Percentiles rank a stretch among this genome's conserved stretches.
These are phyloP conservation scores for Glycine latifolia DNA, from an alignment of 306 rosid genomes.

Conservation along the genomic window DNA sequence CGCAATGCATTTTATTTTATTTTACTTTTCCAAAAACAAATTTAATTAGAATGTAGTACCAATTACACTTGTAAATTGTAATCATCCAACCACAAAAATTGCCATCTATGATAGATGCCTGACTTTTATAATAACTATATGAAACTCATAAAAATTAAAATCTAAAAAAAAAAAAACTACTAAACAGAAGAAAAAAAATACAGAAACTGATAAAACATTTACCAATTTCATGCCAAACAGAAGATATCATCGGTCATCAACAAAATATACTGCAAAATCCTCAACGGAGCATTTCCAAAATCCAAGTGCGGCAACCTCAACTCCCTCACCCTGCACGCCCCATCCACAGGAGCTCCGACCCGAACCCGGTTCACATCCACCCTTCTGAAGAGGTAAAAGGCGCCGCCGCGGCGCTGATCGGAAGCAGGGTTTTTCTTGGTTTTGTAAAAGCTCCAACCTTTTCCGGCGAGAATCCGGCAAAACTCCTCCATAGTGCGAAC, in stretches of 20 bases:
- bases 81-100: background rate
- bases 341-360: constrained; percentile 38
- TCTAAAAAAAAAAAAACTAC: background rate
- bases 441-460: constrained; percentile 71
- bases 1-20: constrained; percentile 2
- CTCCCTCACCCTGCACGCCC: constrained; percentile 64
- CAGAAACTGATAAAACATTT: constrained; percentile 18
- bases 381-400: constrained; percentile 61
- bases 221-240: constrained; percentile 50
- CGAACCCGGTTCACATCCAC: constrained; percentile 64
- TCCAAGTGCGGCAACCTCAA: constrained; percentile 70
- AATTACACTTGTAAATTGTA: background rate
- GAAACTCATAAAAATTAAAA: background rate
- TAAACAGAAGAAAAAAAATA: background rate
- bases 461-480: constrained; percentile 64
- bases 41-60: background rate
- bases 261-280: constrained; percentile 81
- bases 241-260: constrained; percentile 71
- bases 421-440: constrained; percentile 50
- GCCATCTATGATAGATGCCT: background rate
- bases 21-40: background rate
- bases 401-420: constrained; percentile 49
- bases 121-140: background rate
- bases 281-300: constrained; percentile 71
- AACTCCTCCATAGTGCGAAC: constrained; percentile 62